Conservation (phyloP, 768 basidiomycete genomes). For the Pleurotus ostreatus region DNA sequence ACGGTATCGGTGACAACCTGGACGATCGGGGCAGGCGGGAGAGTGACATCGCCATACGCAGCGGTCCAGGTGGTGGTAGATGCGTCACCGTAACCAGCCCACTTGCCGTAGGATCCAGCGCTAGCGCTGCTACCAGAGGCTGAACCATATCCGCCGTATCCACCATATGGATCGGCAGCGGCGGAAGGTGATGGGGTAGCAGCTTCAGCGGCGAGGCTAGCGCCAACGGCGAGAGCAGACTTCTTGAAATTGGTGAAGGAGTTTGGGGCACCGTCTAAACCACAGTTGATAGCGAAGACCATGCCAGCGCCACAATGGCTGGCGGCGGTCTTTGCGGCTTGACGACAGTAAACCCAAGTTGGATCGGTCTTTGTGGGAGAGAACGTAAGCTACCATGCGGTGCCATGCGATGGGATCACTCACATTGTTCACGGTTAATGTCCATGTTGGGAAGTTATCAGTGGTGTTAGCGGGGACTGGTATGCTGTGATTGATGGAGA, state of each 20-base stretch:
- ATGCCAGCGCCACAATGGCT: conserved; percentile 63
- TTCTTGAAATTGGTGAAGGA: conserved; percentile 61
- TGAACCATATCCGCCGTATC: conserved; percentile 11
- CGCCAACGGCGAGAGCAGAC: conserved; percentile 51
- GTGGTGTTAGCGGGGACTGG: conserved; percentile 40
- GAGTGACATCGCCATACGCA: conserved; percentile 46
- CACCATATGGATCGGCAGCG: conserved; percentile 19
- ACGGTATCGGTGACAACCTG: conserved; percentile 42
- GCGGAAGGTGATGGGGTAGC: conserved; percentile 21
- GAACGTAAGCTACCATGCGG: background rate
- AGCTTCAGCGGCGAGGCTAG: conserved; percentile 41
- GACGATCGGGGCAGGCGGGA: conserved; percentile 45
- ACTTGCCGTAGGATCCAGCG: background rate
- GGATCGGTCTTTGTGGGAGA: conserved; percentile 39
- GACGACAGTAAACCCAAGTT: conserved; percentile 58
- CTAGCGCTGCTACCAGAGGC: background rate
- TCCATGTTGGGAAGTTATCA: conserved; percentile 45
- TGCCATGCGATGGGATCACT: conserved; percentile 10
- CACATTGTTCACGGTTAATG: conserved; percentile 51
- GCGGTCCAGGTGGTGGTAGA: conserved; percentile 30
- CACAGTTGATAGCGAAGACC: conserved; percentile 67
- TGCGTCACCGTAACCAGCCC: conserved; percentile 14
- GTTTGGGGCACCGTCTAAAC: conserved; percentile 47
- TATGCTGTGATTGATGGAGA: conserved; percentile 27
- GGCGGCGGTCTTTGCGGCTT: conserved; percentile 42